Base-by-base conservation (phyloP, 768 basidiomycete genomes). In the Jaapia argillacea region DNA sequence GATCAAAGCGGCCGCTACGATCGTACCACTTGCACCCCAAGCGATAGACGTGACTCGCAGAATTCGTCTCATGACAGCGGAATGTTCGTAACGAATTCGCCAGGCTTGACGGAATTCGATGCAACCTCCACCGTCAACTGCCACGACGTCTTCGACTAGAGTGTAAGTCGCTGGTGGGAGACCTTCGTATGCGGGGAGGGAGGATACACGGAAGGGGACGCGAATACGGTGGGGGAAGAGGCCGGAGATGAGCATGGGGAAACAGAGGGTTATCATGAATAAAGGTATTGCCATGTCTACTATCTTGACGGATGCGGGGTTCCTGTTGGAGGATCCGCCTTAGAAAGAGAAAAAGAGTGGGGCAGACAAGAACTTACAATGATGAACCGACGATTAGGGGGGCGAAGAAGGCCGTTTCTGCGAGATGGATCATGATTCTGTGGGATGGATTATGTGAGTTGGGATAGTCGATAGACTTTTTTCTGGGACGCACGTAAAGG, bases 81-180 rank as follows among this genome's bases (percentile, higher is more conserved):
- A 57, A 21, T 53, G 44, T 44, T 60, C 57, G 50, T 60, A 60
- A 21, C 56, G 53, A 24, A 53, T 52, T 13, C 58, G 58, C 59
- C 59, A 60, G 4, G 57, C 59, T 46, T 60, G 54, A 4, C 56
- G 59, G 51, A 60, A 60, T 42, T 53, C 53, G 43, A 54, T 51
- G 37, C 57, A 51, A 39, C 57, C 59, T 23, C 58, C 56, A 27
- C 59, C 59, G 42, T 60, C 59, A 28, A 60, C 59, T 24, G 59
- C 57, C 40, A 60, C 48, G 49, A 60, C 43, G 47, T 60, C 59
- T 43, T 60, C 59, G 35, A 58, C 56, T 35, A 56, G 48, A 24
- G 53, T 56, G 52, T 57, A 60, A 1, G 54, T 51, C 26, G 52
- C 48, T 2, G 59, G 59, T 3, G 59, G 59, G n/a, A 60, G 55